Evolutionary conservation across 306 rosid species (phyloP), one percentile per base, ranked within the genome.

Genomic region (Cicer arietinum): DNA sequence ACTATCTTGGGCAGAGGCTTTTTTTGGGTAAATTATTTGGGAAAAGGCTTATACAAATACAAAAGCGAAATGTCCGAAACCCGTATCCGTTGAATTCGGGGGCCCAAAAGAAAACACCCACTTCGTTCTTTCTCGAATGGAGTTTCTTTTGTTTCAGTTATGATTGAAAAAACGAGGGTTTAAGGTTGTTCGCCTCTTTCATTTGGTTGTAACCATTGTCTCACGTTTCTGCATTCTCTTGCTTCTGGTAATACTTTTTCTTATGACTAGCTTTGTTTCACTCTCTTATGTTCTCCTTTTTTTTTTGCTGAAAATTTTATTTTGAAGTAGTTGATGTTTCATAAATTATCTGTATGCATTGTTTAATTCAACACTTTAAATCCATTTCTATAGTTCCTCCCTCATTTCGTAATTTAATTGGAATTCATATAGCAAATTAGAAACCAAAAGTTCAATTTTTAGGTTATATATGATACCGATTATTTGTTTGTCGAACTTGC

Each of bases 161-260:
- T 57, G 68, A 53, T 11, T 56, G 9, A 42, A 65, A 48, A 58
- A 74, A 59, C 12, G 57, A 81, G 85, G 85, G 85, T 77, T 81
- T 77, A 81, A 70, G 62, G 73, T 42, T 75, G 7, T n/a, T 35
- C 7, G 44, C 44, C n/a, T 54, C 74, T 52, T 10, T 44, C 66
- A 30, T 30, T 30, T 30, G 3, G 35, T 30, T 3, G 35, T 3
- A 30, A 30, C 35, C 35, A 30, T 48, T 39, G n/a, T 22, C 4
- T 7, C 37, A 48, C 74, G n/a, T 69, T 67, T 6, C 8, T 3
- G 22, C 12, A 1, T 10, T 68, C 50, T 66, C 52, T n/a, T 47
- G 5, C 71, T 62, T 67, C 47, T 20, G 79, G 79, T 79, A 70
- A 64, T 46, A 17, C 67, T 65, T 69, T 52, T 56, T 62, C 46